Evolutionary conservation across 2,329 filamentous ascomycete genomes (phyloP).

Genomic region (Curvularia sp.): DNA sequence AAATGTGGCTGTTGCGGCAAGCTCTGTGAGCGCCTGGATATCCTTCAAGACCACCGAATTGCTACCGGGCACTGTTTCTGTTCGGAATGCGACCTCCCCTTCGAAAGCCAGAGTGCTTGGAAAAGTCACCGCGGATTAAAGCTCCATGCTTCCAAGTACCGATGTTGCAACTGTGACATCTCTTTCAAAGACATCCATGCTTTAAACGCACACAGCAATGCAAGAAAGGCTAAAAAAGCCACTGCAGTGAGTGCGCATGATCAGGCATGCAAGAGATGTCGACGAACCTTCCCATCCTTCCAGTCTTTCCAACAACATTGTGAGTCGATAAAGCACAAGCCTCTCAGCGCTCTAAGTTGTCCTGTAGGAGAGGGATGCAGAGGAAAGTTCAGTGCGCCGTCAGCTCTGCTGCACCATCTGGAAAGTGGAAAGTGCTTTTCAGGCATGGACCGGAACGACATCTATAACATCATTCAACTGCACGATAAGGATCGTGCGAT

Average conservation of each 20-base stretch:
- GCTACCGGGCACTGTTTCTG: slow-evolving; percentile 21
- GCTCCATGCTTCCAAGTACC: slow-evolving; percentile 18
- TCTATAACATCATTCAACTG: slow-evolving; percentile 17
- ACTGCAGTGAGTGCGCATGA: not conserved
- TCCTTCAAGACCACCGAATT: slow-evolving; percentile 18
- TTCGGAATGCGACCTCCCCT: slow-evolving; percentile 16
- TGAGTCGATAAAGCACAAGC: slow-evolving; percentile 20
- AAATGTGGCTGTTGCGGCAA: slow-evolving; percentile 17
- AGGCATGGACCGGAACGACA: slow-evolving; percentile 12
- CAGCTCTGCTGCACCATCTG: slow-evolving; percentile 17
- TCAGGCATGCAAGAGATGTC: slow-evolving; percentile 14
- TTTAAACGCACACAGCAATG: slow-evolving; percentile 14
- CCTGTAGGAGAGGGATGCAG: slow-evolving; percentile 13
- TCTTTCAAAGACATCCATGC: slow-evolving; percentile 20
- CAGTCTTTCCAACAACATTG: slow-evolving; percentile 14
- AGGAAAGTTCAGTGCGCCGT: slow-evolving; percentile 15
- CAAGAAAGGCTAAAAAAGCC: not conserved
- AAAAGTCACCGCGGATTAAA: slow-evolving; percentile 4
- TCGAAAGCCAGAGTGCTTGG: slow-evolving; percentile 14
- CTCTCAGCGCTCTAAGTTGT: slow-evolving; percentile 12
- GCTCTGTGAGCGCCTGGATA: slow-evolving; percentile 16
- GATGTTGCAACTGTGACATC: slow-evolving; percentile 24
- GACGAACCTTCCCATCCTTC: slow-evolving; percentile 7
- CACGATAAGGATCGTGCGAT: slow-evolving; percentile 14
- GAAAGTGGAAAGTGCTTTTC: slow-evolving; percentile 20